phyloP scores from a whole-genome alignment of 805 yeast genomes.

The Grigorovia transvaalensis region DNA sequence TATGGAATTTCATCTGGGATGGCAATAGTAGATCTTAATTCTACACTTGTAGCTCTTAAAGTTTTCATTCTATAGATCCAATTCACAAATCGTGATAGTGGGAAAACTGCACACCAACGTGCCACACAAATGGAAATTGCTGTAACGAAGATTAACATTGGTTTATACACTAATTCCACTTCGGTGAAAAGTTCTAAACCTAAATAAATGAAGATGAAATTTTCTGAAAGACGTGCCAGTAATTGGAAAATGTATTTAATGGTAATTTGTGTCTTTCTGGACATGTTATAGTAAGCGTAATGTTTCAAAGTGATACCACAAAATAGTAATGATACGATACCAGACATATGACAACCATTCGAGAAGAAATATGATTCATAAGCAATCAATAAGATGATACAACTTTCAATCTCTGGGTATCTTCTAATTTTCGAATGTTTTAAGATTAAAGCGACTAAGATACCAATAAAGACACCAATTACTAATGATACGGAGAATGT shows the following conservation, averaged over 20 bases:
- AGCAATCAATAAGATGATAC: slow-evolving; percentile 80
- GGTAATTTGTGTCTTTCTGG: slow-evolving; percentile 92
- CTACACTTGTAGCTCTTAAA: slow-evolving; percentile 28
- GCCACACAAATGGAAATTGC: slow-evolving; percentile 86
- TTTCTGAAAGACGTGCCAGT: slow-evolving; percentile 89
- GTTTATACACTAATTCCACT: slow-evolving; percentile 90
- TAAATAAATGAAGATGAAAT: slow-evolving; percentile 88
- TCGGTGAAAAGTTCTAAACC: slow-evolving; percentile 94
- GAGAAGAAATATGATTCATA: slow-evolving; percentile 96
- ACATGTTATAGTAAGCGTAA: slow-evolving; percentile 95
- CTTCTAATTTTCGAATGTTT: slow-evolving; percentile 90
- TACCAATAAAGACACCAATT: slow-evolving; percentile 82
- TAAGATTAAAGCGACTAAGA: slow-evolving; percentile 76
- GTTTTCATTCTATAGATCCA: slow-evolving; percentile 58
- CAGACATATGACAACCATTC: slow-evolving; percentile 99
- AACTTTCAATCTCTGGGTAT: slow-evolving; percentile 95
- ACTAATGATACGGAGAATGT: slow-evolving; percentile 84
- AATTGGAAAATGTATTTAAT: slow-evolving; percentile 90
- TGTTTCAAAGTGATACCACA: slow-evolving; percentile 96
- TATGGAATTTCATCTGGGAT: slow-evolving; percentile 85
- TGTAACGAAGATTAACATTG: slow-evolving; percentile 81
- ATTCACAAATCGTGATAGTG: slow-evolving; percentile 75
- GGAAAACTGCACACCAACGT: slow-evolving; percentile 96
- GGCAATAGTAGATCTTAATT: slow-evolving; percentile 19
- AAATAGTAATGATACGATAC: slow-evolving; percentile 86